phyloP scores from a whole-genome alignment of 495 filamentous ascomycete genomes.

The Thozetella sp. region DNA sequence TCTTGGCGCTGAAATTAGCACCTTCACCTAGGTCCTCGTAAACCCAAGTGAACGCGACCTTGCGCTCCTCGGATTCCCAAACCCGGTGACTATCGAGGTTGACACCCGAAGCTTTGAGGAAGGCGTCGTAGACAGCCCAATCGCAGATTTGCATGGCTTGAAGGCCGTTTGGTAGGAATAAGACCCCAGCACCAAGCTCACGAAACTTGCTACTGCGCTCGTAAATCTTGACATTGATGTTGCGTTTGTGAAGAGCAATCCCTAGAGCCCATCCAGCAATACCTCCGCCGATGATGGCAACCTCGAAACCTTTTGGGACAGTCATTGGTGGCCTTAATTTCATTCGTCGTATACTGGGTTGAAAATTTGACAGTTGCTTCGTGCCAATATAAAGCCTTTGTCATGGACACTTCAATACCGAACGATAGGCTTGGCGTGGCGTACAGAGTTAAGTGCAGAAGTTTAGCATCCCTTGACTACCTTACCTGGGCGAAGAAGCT shows the following conservation, averaged over 20 bases:
- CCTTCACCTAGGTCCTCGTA: too few relatives aligned
- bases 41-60: constrained; percentile 15
- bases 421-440: too few relatives aligned
- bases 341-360: too few relatives aligned
- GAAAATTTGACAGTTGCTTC: too few relatives aligned
- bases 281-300: constrained; percentile 60
- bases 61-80: background rate
- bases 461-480: too few relatives aligned
- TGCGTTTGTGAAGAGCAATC: constrained; percentile 37
- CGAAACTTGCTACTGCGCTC: constrained; percentile 48
- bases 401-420: too few relatives aligned
- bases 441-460: too few relatives aligned
- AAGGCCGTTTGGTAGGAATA: constrained; percentile 59
- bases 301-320: constrained; percentile 13
- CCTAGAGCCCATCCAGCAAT: constrained; percentile 56
- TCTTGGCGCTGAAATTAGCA: too few relatives aligned
- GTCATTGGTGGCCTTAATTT: too few relatives aligned
- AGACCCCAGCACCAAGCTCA: constrained; percentile 65
- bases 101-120: too few relatives aligned
- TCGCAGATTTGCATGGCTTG: constrained; percentile 49
- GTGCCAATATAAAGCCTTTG: too few relatives aligned
- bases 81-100: constrained; percentile 12
- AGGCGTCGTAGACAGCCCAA: background rate
- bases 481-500: too few relatives aligned
- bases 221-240: constrained; percentile 52